These are phyloP conservation scores for Naematelia aurantialba DNA, from an alignment of 768 basidiomycete genomes.

Conservation along the genomic window DNA sequence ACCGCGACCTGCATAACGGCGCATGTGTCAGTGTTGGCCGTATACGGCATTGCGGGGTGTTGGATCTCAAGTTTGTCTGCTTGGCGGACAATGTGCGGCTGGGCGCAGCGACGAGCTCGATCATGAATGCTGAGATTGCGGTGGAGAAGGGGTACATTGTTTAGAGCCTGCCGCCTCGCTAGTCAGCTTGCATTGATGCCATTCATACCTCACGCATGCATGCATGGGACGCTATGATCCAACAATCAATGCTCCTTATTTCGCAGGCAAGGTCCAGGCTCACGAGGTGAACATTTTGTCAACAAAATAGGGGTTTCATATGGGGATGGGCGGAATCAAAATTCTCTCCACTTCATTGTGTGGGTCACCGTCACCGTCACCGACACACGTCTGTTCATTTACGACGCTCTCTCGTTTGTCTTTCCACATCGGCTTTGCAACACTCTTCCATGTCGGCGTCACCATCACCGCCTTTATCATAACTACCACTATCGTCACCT, in stretches of 20 bases:
- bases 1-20: conserved; percentile 83
- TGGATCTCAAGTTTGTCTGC: conserved; percentile 94
- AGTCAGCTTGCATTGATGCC: too few relatives aligned
- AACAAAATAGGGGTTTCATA: background rate
- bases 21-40: conserved; percentile 88
- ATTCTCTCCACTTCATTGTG: background rate
- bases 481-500: too few relatives aligned
- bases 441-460: background rate
- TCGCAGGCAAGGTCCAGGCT: too few relatives aligned
- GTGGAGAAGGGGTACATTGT: conserved; percentile 62
- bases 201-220: background rate
- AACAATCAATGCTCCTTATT: too few relatives aligned
- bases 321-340: background rate
- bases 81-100: conserved; percentile 90
- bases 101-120: conserved; percentile 92
- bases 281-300: too few relatives aligned
- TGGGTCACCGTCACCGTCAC: background rate
- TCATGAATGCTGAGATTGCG: conserved; percentile 97
- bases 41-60: conserved; percentile 80
- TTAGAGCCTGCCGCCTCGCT: too few relatives aligned
- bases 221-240: too few relatives aligned
- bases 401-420: too few relatives aligned
- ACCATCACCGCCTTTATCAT: too few relatives aligned
- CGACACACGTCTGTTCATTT: too few relatives aligned
- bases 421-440: too few relatives aligned